These are phyloP conservation scores for Stemphylium beticola DNA, from an alignment of 2,329 filamentous ascomycete genomes.

Conservation along the genomic window DNA sequence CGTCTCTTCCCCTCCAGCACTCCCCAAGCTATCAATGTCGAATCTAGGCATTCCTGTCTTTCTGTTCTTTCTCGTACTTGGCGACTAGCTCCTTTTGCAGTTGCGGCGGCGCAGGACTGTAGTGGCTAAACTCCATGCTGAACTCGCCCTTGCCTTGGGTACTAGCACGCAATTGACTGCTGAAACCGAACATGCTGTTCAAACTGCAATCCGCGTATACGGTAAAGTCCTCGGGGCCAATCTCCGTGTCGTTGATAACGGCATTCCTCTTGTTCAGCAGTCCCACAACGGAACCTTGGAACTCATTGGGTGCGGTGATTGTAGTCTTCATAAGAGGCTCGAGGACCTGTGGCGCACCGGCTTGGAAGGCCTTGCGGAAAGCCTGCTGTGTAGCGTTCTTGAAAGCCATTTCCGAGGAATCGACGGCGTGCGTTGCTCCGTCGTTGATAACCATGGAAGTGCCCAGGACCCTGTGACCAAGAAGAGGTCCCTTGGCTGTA, in stretches of 20 bases:
- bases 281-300: constrained; percentile 94
- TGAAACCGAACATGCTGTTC: constrained; percentile 98
- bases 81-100: constrained; percentile 79
- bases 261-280: constrained; percentile 96
- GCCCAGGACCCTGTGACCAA: constrained; percentile 92
- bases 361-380: constrained; percentile 90
- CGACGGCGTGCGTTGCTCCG: constrained; percentile 94
- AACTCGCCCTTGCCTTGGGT: constrained; percentile 99
- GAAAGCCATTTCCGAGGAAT: constrained; percentile 97
- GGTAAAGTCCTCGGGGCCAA: constrained; percentile 91
- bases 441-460: constrained; percentile 92
- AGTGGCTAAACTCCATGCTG: constrained; percentile 98
- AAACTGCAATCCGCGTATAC: constrained; percentile 89
- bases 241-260: constrained; percentile 93
- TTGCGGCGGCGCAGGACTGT: constrained; percentile 83
- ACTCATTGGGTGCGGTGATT: constrained; percentile 94
- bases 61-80: constrained; percentile 71
- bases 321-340: constrained; percentile 99
- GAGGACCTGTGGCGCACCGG: constrained; percentile 81
- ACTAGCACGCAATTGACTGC: constrained; percentile 84
- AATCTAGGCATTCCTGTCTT: constrained; percentile 66
- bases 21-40: constrained; percentile 23
- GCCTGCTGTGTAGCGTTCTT: constrained; percentile 93
- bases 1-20: background rate
- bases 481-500: constrained; percentile 84